Percentiles rank a stretch among this genome's conserved stretches.
phyloP scores from a whole-genome alignment of 208 protist genomes.

The Trypanosoma platydactyli region DNA sequence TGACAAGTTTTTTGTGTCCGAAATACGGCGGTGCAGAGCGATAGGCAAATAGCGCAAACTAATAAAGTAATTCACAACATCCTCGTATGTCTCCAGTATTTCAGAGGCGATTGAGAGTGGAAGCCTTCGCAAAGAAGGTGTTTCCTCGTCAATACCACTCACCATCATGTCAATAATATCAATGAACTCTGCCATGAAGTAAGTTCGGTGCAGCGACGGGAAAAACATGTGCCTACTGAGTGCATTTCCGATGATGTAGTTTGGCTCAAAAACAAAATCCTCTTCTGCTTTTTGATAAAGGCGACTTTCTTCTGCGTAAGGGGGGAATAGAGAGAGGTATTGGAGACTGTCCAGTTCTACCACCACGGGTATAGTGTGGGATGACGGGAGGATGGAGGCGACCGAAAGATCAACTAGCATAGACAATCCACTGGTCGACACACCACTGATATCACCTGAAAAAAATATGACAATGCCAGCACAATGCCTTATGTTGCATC shows the following conservation, averaged over 20 bases:
- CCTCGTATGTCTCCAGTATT: slow-evolving; percentile 66
- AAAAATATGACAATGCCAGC: slow-evolving; percentile 74
- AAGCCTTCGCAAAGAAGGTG: slow-evolving; percentile 59
- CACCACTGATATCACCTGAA: slow-evolving; percentile 70
- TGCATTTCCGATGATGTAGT: slow-evolving; percentile 84
- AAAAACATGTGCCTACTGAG: slow-evolving; percentile 80
- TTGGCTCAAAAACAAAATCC: slow-evolving; percentile 85
- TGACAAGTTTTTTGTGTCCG: slow-evolving; percentile 48
- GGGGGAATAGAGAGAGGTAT: slow-evolving; percentile 77
- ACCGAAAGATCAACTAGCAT: slow-evolving; percentile 78
- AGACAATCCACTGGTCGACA: slow-evolving; percentile 80
- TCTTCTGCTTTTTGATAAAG: slow-evolving; percentile 59
- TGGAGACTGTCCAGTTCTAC: slow-evolving; percentile 73
- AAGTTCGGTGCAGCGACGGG: slow-evolving; percentile 63
- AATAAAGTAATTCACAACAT: slow-evolving; percentile 70
- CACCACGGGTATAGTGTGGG: slow-evolving; percentile 69
- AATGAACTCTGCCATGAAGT: slow-evolving; percentile 84
- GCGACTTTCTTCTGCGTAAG: slow-evolving; percentile 55
- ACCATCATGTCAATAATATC: slow-evolving; percentile 81
- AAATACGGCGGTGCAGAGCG: slow-evolving; percentile 69
- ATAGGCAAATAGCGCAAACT: slow-evolving; percentile 68
- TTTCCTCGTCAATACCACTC: slow-evolving; percentile 54
- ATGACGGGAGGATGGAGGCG: slow-evolving; percentile 61
- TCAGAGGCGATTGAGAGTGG: slow-evolving; percentile 49
- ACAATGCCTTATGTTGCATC: slow-evolving; percentile 71